A percentile compares a stretch with the other conserved stretches of the same genome.
phyloP scores from a whole-genome alignment of 2,329 filamentous ascomycete genomes.

The Tolypocladium nubicola region DNA sequence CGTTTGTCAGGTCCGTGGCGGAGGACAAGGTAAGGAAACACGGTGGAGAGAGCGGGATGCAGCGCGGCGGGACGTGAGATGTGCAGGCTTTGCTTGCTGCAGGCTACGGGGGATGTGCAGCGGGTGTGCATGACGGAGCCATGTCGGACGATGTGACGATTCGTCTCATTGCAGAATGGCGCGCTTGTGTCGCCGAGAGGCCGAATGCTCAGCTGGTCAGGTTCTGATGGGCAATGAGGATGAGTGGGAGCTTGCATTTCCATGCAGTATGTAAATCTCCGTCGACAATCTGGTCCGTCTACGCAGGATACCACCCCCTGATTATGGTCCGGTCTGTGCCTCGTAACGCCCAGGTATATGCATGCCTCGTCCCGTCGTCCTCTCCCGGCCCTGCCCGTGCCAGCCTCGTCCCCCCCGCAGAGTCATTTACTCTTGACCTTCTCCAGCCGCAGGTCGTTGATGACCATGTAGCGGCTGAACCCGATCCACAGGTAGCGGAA shows the following conservation, averaged over 20 bases:
- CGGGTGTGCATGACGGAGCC: not conserved
- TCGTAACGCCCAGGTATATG: not conserved
- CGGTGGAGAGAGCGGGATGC: not conserved
- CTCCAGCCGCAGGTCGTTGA: slow-evolving; percentile 70
- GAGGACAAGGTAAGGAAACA: not conserved
- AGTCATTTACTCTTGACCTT: slow-evolving; percentile 15
- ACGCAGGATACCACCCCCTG: not conserved
- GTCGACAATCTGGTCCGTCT: not conserved
- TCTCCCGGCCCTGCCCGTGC: not conserved
- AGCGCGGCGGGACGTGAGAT: too few species aligned
- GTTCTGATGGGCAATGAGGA: not conserved
- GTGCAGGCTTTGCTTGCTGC: not conserved
- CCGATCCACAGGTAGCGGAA: slow-evolving; percentile 95
- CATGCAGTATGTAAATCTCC: not conserved
- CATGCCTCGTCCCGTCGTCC: not conserved
- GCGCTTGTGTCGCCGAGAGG: too few species aligned
- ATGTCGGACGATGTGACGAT: not conserved
- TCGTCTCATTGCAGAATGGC: too few species aligned
- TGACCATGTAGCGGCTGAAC: slow-evolving; percentile 84
- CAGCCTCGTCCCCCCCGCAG: not conserved
- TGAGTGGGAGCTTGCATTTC: not conserved
- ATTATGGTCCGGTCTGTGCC: not conserved
- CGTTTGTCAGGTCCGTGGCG: not conserved
- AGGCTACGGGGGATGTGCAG: not conserved
- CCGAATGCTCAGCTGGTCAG: too few species aligned